Base-by-base conservation (phyloP, 2,329 filamentous ascomycete genomes). In the Aspergillus amoenus region DNA sequence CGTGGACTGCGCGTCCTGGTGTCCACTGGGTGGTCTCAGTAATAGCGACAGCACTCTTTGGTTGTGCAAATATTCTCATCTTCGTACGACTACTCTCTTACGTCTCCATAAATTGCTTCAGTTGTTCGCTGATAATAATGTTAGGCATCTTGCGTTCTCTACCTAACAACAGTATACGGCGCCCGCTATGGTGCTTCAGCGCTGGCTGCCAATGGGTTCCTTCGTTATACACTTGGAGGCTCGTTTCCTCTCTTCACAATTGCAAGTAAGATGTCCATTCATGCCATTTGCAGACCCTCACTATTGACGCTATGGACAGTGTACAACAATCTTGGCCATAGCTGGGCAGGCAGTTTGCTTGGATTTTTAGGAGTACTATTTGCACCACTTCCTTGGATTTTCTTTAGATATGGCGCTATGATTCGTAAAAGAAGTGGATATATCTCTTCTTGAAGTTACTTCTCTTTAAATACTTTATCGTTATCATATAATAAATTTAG, bases 351-450 rank as follows among this genome's bases (percentile, higher is more conserved):
- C 6, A 70, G 65, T 52, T 59, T 73, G 3, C 63, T 74, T n/a
- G 71, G 64, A 2, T 73, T 74, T 43, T 55, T 74, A 22, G 66
- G 68, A 7, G 44, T 70, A 13, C 65, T 58, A 0, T 60, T 73
- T 34, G 57, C 79, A 7, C 77, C 77, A 3, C 73, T 78, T 18
- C 78, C 79, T 1, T 73, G 77, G 51, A 59, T 80, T 56, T 61
- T 81, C 47, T 80, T 24, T 24, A 24, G 24, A 7, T 24, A 24
- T 7, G 24, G 24, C 5, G 24, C 7, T 24, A 24, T 5, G 24
- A 24, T 24, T 24, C 24, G 24, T 1, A 24, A 24, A 6, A 2
- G 24, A 1, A 24, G 24, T 24, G 24, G 24, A 24, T 24, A 24
- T 24, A 4, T 24, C 4, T 2, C 5, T 24, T 7, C 7, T 2